Evolutionary conservation across 768 basidiomycete species (phyloP), one percentile per base, ranked within the genome.

Genomic region (Leccinum pellstonianum): DNA sequence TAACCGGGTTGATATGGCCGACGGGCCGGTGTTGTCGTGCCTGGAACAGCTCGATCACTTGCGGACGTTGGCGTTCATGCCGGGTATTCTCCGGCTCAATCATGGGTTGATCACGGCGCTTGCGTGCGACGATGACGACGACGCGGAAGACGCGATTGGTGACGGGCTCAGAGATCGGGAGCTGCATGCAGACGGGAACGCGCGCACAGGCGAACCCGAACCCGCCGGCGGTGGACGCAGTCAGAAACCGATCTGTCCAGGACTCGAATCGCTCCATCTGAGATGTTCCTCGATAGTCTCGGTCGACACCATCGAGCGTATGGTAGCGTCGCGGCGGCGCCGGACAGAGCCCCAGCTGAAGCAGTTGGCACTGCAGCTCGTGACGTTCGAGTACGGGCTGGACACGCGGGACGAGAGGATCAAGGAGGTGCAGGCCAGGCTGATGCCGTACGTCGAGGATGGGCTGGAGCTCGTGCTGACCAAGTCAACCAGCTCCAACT

Each of bases 41-140:
- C 59, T 72, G 21, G 52, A 48, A 1, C 71, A 62, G 7, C 62
- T 73, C 11, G 56, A 31, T 29, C 62, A 37, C 5, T 21, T 72
- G 3, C 66, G 58, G 59, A 56, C 52, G 41, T 10, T 74, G 50
- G 41, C 56, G 11, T 66, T 64, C 37, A 57, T 74, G 2, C 71
- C 71, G 4, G 67, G 73, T 12, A 49, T 67, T n/a, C 62, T 75
- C 5, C 60, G 71, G n/a, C 69, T 73, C 41, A 73, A 75, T 41
- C 71, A 75, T 14, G 70, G 68, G 14, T 67, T 73, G 49, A 38
- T 73, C 41, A 33, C 59, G n/a, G 70, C 61, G 37, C 70, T 75
- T 17, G 21, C 64, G 11, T 27, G 56, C 15, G 57, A 57, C 25
- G 58, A 23, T 14, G 14, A 10, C 8, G 14, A 10, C 8, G 48